These are phyloP conservation scores for Kazachstania africana DNA, from an alignment of 805 yeast species.

Conservation along the genomic window DNA sequence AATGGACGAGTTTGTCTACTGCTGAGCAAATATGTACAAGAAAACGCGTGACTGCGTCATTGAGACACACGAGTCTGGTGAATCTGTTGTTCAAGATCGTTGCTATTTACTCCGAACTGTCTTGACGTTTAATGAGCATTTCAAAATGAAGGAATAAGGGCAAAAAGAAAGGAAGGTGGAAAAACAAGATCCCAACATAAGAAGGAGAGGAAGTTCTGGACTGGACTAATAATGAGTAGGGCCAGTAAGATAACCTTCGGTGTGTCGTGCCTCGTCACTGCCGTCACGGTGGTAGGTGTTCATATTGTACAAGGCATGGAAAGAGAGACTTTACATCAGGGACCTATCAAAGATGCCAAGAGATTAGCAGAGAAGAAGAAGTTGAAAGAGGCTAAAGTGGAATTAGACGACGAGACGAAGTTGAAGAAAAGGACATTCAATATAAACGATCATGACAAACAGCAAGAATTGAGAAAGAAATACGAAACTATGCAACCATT, in stretches of 20 bases:
- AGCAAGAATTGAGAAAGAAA: slow-evolving; percentile 45
- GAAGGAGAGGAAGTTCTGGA: no score
- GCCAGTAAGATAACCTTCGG: slow-evolving; percentile 71
- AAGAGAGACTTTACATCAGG: slow-evolving; percentile 61
- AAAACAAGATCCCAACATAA: no score
- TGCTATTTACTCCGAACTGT: no score
- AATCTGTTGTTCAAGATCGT: no score
- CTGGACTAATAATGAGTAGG: no score
- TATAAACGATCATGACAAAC: slow-evolving; percentile 54
- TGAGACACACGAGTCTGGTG: no score
- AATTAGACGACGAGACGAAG: slow-evolving; percentile 18
- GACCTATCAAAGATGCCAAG: slow-evolving; percentile 75
- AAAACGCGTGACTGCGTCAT: no score
- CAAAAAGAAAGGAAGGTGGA: no score
- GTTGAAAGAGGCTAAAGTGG: slow-evolving; percentile 14
- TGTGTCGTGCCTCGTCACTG: slow-evolving; percentile 41
- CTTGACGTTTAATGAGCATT: no score
- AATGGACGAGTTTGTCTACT: no score
- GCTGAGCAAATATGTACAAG: no score
- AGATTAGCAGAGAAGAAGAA: slow-evolving; percentile 37
- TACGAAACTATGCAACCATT: slow-evolving; percentile 55
- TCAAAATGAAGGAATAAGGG: no score
- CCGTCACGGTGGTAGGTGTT: slow-evolving; percentile 53
- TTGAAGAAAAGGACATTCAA: slow-evolving; percentile 40
- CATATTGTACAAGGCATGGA: slow-evolving; percentile 60